Conservation (phyloP, 2,329 filamentous ascomycete genomes). For the Sclerotinia borealis region DNA sequence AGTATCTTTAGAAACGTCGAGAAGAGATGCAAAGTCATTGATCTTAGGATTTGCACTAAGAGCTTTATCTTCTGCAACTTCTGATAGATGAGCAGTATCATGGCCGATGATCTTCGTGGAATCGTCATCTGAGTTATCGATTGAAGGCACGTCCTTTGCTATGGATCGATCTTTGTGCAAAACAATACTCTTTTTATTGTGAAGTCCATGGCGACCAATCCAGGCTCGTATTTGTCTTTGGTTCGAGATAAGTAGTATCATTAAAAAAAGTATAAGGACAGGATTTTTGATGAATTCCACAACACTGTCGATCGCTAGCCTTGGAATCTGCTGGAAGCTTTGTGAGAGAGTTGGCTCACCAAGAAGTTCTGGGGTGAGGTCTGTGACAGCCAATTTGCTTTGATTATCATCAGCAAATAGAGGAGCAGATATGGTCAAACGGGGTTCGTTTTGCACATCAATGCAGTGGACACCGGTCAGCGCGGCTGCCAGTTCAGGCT, state of each 20-base stretch:
- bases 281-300: constrained; percentile 53
- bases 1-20: neutral
- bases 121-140: constrained; percentile 11
- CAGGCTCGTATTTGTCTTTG: constrained; percentile 26
- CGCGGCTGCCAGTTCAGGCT: constrained; percentile 49
- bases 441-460: constrained; percentile 40
- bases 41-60: neutral
- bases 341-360: constrained; percentile 39
- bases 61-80: neutral
- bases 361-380: constrained; percentile 31
- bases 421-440: constrained; percentile 41
- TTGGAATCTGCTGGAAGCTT: constrained; percentile 45
- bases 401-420: constrained; percentile 13
- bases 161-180: constrained; percentile 22
- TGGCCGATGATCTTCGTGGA: neutral
- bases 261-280: constrained; percentile 33
- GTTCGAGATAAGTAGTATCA: constrained; percentile 22
- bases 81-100: neutral
- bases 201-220: constrained; percentile 29
- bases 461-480: constrained; percentile 68
- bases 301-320: constrained; percentile 44
- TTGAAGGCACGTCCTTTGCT: neutral
- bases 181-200: neutral
- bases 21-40: neutral
- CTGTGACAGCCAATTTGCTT: constrained; percentile 26